Evolutionary conservation across 108 stramenopile genomes (phyloP).

Genomic region (Cyclostephanos tholiformis): DNA sequence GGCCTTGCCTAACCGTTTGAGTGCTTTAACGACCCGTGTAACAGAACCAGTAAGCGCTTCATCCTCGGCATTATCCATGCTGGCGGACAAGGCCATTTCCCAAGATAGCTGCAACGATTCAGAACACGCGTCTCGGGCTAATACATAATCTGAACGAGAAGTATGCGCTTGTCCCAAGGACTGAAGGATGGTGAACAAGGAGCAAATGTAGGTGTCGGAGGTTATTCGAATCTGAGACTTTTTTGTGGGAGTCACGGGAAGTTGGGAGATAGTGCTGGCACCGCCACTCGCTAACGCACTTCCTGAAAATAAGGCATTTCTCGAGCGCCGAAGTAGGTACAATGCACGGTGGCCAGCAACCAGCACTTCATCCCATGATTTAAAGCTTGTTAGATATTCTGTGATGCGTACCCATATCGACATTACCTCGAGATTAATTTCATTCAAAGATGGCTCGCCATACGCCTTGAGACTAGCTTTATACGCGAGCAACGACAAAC

Average conservation of each 20-base stretch:
- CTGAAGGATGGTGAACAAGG: conserved; percentile 31
- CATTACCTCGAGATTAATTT: conserved; percentile 22
- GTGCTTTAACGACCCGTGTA: conserved; percentile 26
- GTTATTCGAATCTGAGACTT: conserved; percentile 37
- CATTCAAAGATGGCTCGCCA: conserved; percentile 34
- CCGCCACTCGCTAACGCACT: conserved; percentile 1
- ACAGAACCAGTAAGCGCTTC: conserved; percentile 13
- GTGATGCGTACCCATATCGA: conserved; percentile 45
- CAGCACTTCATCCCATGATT: conserved; percentile 35
- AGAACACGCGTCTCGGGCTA: conserved; percentile 31
- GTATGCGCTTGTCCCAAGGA: conserved; percentile 43
- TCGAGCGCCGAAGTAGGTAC: conserved; percentile 33
- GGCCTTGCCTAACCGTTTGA: conserved; percentile 47
- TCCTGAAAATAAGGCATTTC: conserved; percentile 28
- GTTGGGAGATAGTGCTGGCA: conserved; percentile 12
- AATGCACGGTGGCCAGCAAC: conserved; percentile 35
- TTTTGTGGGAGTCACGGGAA: conserved; percentile 19
- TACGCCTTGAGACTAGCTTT: conserved; percentile 42
- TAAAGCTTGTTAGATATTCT: conserved; percentile 23
- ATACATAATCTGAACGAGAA: conserved; percentile 22
- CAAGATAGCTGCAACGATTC: conserved; percentile 45
- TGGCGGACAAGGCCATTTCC: conserved; percentile 33
- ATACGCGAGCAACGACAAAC: conserved; percentile 30
- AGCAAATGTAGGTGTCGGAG: conserved; percentile 22
- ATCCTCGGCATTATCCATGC: conserved; percentile 8